phyloP scores from a whole-genome alignment of 75 land plant species.

The Adiantum capillusveneris region DNA sequence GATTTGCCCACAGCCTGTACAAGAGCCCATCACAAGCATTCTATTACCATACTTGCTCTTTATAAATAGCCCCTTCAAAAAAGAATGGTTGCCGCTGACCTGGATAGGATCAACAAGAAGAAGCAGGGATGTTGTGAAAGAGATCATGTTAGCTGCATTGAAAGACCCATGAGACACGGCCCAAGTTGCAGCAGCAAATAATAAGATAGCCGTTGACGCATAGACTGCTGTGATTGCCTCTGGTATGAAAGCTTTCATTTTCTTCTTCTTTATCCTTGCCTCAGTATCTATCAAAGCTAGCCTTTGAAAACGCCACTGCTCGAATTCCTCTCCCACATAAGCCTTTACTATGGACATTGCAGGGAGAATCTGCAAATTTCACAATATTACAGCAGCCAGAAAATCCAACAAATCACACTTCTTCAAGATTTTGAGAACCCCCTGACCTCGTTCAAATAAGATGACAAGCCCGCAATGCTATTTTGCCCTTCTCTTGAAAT shows the following conservation, averaged over 20 bases:
- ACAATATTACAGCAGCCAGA: background rate
- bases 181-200: slow-evolving; percentile 46
- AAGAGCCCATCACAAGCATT: background rate
- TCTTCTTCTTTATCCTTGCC: slow-evolving; percentile 56
- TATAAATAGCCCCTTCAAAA: background rate
- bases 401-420: background rate
- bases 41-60: no score
- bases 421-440: background rate
- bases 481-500: slow-evolving; percentile 57
- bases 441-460: slow-evolving; percentile 91
- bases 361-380: slow-evolving; percentile 56
- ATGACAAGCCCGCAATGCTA: slow-evolving; percentile 59
- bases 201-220: slow-evolving; percentile 43
- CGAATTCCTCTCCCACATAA: slow-evolving; percentile 61
- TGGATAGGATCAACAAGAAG: slow-evolving; percentile 82
- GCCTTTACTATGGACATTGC: slow-evolving; percentile 84
- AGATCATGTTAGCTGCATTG: slow-evolving; percentile 45
- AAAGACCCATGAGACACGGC: slow-evolving; percentile 44
- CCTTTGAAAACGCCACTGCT: slow-evolving; percentile 47
- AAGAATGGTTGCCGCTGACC: slow-evolving; percentile 29
- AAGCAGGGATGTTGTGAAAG: slow-evolving; percentile 69
- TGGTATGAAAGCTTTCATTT: slow-evolving; percentile 87
- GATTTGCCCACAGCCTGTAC: slow-evolving; percentile 83
- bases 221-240: slow-evolving; percentile 57
- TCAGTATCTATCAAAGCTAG: slow-evolving; percentile 55